Evolutionary conservation across 2,329 filamentous ascomycete species (phyloP).

Genomic region (Sodiomyces alkalinus): DNA sequence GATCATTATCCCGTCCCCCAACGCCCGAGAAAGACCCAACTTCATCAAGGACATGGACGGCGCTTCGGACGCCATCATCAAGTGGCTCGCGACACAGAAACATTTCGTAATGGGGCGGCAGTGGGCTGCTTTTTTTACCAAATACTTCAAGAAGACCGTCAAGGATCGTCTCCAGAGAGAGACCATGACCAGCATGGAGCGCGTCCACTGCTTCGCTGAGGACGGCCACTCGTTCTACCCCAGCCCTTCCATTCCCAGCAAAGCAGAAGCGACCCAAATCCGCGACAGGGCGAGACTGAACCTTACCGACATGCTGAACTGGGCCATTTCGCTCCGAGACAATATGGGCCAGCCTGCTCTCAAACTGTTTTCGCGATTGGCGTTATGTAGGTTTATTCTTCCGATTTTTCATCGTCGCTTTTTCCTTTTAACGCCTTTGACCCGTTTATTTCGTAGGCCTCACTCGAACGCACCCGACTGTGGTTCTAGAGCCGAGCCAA

Average conservation of each 20-base stretch:
- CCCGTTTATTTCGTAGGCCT: conserved; percentile 29
- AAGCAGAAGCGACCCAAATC: conserved; percentile 10
- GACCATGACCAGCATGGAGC: conserved; percentile 13
- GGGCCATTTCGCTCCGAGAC: conserved; percentile 30
- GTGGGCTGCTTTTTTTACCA: conserved; percentile 33
- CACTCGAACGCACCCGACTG: conserved; percentile 31
- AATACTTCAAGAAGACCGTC: conserved; percentile 20
- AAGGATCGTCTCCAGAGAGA: conserved; percentile 16
- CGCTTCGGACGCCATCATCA: conserved; percentile 18
- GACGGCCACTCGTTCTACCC: conserved; percentile 27
- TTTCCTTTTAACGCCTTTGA: conserved; percentile 4
- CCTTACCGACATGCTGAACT: conserved; percentile 29
- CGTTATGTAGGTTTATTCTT: conserved; percentile 26
- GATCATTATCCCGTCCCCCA: conserved; percentile 31
- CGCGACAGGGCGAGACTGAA: conserved; percentile 17
- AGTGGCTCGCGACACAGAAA: conserved; percentile 21
- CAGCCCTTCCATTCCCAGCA: conserved; percentile 9
- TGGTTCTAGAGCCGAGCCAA: conserved; percentile 28
- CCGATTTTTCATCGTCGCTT: neutral
- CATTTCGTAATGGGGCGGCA: conserved; percentile 30
- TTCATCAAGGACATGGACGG: conserved; percentile 16
- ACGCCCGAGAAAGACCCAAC: conserved; percentile 12
- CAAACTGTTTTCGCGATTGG: conserved; percentile 44
- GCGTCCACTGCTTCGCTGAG: conserved; percentile 40
- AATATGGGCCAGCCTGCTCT: conserved; percentile 31